These are phyloP conservation scores for Candida easanensis DNA, from an alignment of 805 yeast genomes.

Conservation along the genomic window DNA sequence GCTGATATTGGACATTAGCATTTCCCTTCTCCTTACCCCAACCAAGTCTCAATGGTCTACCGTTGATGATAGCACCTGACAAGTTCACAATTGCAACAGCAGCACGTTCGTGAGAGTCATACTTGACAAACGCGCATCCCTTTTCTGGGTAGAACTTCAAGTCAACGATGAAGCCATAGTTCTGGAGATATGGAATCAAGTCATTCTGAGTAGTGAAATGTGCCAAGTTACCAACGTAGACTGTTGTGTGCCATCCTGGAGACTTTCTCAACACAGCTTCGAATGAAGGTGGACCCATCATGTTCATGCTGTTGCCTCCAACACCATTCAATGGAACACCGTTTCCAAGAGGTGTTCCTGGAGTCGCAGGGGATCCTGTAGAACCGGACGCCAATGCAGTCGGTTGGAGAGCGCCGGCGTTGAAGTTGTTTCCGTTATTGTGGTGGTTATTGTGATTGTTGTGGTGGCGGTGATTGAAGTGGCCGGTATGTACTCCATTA, in stretches of 20 bases:
- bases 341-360: slow-evolving; percentile 2
- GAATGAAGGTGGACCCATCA: slow-evolving; percentile 50
- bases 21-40: slow-evolving; percentile 72
- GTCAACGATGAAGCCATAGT: slow-evolving; percentile 80
- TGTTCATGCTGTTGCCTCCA: slow-evolving; percentile 1
- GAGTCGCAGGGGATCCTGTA: background rate
- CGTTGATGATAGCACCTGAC: slow-evolving; percentile 66
- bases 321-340: slow-evolving; percentile 10
- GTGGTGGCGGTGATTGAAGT: slow-evolving; percentile 2
- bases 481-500: slow-evolving; percentile 25
- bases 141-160: slow-evolving; percentile 76
- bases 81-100: slow-evolving; percentile 84
- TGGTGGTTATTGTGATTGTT: slow-evolving; percentile 33
- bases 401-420: slow-evolving; percentile 7
- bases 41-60: slow-evolving; percentile 76
- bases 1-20: slow-evolving; percentile 9
- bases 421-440: slow-evolving; percentile 6
- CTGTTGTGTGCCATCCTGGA: slow-evolving; percentile 82
- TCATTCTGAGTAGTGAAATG: slow-evolving; percentile 73
- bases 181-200: slow-evolving; percentile 68
- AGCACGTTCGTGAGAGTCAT: slow-evolving; percentile 84
- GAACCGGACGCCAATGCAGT: background rate
- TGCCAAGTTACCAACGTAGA: slow-evolving; percentile 82
- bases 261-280: slow-evolving; percentile 74
- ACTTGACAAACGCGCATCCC: slow-evolving; percentile 87